phyloP scores from a whole-genome alignment of 192 early-diverging fungal genomes.

The Coemansia sp. region DNA sequence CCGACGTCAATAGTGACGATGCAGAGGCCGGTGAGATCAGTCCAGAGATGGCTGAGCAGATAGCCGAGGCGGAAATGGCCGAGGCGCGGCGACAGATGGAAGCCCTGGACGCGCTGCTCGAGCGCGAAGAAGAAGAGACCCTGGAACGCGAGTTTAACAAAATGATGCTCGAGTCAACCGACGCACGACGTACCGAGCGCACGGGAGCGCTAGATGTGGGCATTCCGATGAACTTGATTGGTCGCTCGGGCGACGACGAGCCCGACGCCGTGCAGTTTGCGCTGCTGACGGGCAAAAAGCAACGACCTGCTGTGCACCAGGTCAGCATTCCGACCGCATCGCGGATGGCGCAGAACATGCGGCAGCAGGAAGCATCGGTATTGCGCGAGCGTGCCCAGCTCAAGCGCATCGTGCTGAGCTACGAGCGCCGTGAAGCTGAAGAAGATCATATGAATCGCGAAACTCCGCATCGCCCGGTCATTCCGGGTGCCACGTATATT shows the following conservation, averaged over 20 bases:
- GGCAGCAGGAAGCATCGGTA: conserved; percentile 82
- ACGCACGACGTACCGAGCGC: conserved; percentile 66
- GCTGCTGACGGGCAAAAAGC: conserved; percentile 52
- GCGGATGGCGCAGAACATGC: conserved; percentile 76
- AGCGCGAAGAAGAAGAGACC: conserved; percentile 76
- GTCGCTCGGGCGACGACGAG: conserved; percentile 8
- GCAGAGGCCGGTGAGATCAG: conserved; percentile 22
- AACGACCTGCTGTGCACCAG: conserved; percentile 31
- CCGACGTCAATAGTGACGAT: conserved; percentile 26
- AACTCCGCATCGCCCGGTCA: conserved; percentile 1
- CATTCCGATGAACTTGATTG: conserved; percentile 74
- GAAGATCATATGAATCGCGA: conserved; percentile 34
- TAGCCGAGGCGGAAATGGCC: conserved; percentile 53
- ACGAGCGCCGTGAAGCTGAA: conserved; percentile 62
- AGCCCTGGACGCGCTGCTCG: conserved; percentile 70
- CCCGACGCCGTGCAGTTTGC: conserved; percentile 36
- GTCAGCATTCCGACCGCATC: conserved; percentile 60
- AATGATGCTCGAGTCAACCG: conserved; percentile 89
- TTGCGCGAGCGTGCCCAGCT: conserved; percentile 85
- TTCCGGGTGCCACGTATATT: conserved; percentile 35
- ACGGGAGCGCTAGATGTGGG: conserved; percentile 79
- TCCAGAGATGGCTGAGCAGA: neutral
- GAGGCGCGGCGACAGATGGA: conserved; percentile 56
- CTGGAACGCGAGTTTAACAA: conserved; percentile 89
- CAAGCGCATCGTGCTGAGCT: conserved; percentile 89